Evolutionary conservation across 345 rosid genomes (phyloP).

Genomic region (Barbarea vulgaris): DNA sequence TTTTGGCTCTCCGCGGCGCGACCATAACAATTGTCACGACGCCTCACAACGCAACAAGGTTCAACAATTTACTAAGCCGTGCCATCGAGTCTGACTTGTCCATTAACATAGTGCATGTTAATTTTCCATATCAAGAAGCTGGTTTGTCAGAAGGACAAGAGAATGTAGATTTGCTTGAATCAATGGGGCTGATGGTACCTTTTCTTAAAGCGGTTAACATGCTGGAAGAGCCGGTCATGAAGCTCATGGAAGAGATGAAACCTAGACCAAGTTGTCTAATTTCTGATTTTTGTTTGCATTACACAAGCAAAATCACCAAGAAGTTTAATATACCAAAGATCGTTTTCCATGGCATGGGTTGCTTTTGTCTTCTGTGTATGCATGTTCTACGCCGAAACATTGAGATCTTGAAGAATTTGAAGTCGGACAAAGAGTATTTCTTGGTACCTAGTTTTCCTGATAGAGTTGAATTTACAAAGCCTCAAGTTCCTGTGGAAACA

Average conservation of each 20-base stretch:
- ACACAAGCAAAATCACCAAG: constrained; percentile 41
- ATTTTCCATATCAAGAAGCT: constrained; percentile 35
- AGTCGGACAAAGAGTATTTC: constrained; percentile 31
- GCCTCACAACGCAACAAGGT: constrained; percentile 40
- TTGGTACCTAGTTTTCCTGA: constrained; percentile 47
- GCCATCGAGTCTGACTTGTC: constrained; percentile 30
- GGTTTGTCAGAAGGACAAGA: constrained; percentile 46
- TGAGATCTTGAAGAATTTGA: constrained; percentile 5
- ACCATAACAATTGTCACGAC: constrained; percentile 48
- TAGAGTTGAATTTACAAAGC: constrained; percentile 43
- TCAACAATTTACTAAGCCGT: constrained; percentile 24
- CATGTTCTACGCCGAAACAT: constrained; percentile 12
- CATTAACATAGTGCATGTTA: constrained; percentile 14
- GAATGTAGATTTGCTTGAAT: constrained; percentile 29
- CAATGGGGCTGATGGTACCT: neutral
- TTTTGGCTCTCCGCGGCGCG: constrained; percentile 45
- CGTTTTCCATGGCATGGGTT: constrained; percentile 49
- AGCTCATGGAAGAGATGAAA: constrained; percentile 39
- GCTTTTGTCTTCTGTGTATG: constrained; percentile 46
- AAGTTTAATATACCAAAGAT: constrained; percentile 53
- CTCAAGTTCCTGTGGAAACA: constrained; percentile 33
- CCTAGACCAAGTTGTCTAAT: constrained; percentile 55
- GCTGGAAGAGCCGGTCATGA: constrained; percentile 33
- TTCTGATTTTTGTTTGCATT: constrained; percentile 48
- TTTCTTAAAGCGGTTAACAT: constrained; percentile 25